These are phyloP conservation scores for Saturnispora ahearnii DNA, from an alignment of 805 yeast genomes.

Conservation along the genomic window DNA sequence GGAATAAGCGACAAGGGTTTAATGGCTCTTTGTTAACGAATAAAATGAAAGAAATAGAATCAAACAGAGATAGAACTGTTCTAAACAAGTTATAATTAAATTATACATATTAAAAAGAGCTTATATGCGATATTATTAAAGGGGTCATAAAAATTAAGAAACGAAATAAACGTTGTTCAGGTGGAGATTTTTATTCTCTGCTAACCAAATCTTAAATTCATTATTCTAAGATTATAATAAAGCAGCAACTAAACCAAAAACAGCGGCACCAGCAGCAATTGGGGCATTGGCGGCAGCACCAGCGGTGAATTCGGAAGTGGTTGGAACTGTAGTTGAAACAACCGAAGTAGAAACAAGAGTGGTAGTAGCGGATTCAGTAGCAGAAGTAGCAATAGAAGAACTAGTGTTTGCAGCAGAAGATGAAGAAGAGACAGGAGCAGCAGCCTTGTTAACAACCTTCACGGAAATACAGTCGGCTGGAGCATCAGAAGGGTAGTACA, in stretches of 20 bases:
- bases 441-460: constrained; percentile 1
- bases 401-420: background rate
- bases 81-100: no score
- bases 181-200: no score
- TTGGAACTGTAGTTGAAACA: background rate
- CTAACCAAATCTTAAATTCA: no score
- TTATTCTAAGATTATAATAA: background rate
- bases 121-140: no score
- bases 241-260: constrained; percentile 9
- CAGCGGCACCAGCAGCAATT: constrained; percentile 10
- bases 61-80: no score
- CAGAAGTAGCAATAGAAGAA: background rate
- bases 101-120: no score
- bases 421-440: constrained; percentile 1
- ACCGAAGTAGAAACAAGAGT: background rate
- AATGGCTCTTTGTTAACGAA: no score
- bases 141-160: no score
- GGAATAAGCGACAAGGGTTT: no score
- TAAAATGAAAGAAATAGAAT: no score
- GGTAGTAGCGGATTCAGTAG: background rate
- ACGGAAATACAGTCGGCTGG: constrained; percentile 18
- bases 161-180: no score
- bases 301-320: constrained; percentile 1
- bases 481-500: constrained; percentile 19
- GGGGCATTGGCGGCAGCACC: constrained; percentile 7